Evolutionary conservation across 2,329 filamentous ascomycete species (phyloP), one percentile per base, ranked within the genome.

Genomic region (Exserohilum rostratum): DNA sequence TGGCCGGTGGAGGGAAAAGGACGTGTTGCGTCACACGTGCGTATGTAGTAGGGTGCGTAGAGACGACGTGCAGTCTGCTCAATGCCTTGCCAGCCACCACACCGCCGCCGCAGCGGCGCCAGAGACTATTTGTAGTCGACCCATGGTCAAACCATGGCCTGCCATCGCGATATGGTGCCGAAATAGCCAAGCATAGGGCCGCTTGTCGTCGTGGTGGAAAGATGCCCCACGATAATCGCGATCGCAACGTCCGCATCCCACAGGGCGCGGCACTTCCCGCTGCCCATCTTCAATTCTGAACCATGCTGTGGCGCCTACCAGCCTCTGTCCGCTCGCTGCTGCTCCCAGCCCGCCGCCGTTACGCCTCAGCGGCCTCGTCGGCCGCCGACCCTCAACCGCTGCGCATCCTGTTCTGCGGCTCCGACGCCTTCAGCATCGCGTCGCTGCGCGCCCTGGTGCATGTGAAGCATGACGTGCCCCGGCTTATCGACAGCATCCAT

Each of bases 371-470:
- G 37, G 49, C 45, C 33, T 37, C 56, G 9, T 49, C 55, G n/a
- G 10, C 48, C 12, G 39, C 29, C 13, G 22, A 15, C 13, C 18
- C 55, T 11, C 70, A 81, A 13, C 90, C 91, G 3, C 80, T 99
- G 29, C 84, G 87, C 30, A 91, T 99, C 49, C 83, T 99, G 3
- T 99, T 97, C 77, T 98, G 93, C 77, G 95, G 95, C 59, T 95
- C 93, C 3, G 95, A 99, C 74, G 82, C 87, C 2, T 96, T 98
- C 76, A 97, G 93, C 78, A 89, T 89, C 67, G 84, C 83, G 47
- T 91, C 91, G 1, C 80, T 99, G 45, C 78, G 79, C 54, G 89
- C 90, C 5, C 78, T 99, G 30, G 75, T 88, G 64, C 68, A 77
- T 5, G 88, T 91, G 69, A 82, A 87, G 47, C 57, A 67, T 7